Evolutionary conservation across 495 filamentous ascomycete species (phyloP), one percentile per base, ranked within the genome.

Genomic region (Durotheca rogersii): DNA sequence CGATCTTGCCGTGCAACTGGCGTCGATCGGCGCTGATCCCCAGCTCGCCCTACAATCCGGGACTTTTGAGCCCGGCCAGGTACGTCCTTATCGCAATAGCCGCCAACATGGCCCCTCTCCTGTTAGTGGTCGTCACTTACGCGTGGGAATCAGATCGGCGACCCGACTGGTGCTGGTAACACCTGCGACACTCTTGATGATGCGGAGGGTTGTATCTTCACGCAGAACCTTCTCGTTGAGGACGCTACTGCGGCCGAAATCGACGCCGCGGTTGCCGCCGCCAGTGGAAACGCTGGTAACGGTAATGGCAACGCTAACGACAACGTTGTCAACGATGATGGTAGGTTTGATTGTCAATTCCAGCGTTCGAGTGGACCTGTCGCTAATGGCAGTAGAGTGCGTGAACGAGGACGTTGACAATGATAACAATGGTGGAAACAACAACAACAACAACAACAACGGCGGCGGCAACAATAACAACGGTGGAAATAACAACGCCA

Each of bases 121-220:
- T 27, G 21, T 5, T 17, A 25, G 10, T 10, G 14, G 19, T 41
- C 20, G 5, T 51, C 11, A 20, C 51, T 32, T 29, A 34, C 16
- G n/a, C n/a, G 41, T 17, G 9, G 29, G 38, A 59, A 10, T 53
- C 39, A 74, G 68, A 54, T 81, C 45, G 72, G 69, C 39, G 82
- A 86, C 50, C 52, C 66, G 12, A 85, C 82, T 15, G 82, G 65
- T 20, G 64, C 57, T 7, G 82, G 83, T 23, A 80, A 82, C 61
- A 81, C 78, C 44, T 86, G 83, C 60, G 66, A 81, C 53, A 60
- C 50, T 9, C 53, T 37, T 0, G 62, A 79, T 38, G 81, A 86
- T 58, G 34, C 69, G 3, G 67, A 65, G 4, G 83, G 83, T 14
- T 86, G 83, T 69, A 86, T 86, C 54, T 77, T 82, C 67, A 72